Evolutionary conservation across 2,329 filamentous ascomycete genomes (phyloP).

Genomic region (Monosporascus sp.): DNA sequence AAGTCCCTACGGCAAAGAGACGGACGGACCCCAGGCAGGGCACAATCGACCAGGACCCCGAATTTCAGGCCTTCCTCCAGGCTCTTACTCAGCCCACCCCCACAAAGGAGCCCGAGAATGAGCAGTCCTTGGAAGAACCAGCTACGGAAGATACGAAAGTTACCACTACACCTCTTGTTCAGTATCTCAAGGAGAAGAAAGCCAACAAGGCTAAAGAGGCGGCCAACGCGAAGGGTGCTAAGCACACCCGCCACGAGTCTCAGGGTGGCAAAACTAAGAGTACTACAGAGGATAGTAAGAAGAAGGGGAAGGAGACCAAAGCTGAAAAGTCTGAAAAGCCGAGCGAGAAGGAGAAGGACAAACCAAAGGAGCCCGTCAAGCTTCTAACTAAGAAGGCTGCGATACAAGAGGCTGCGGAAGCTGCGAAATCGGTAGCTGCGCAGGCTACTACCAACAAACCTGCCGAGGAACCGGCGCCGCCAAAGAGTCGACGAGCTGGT

Average conservation of each 20-base stretch:
- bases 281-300: conserved; percentile 41
- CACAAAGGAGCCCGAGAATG: conserved; percentile 42
- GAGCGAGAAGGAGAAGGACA: conserved; percentile 50
- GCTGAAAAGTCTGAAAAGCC: conserved; percentile 59
- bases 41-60: conserved; percentile 92
- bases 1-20: conserved; percentile 68
- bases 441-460: conserved; percentile 29
- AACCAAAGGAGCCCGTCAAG: conserved; percentile 55
- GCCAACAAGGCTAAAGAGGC: conserved; percentile 62
- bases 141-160: conserved; percentile 52
- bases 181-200: conserved; percentile 88
- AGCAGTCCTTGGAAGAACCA: conserved; percentile 42
- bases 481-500: conserved; percentile 54
- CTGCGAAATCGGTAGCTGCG: conserved; percentile 36
- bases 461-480: conserved; percentile 29
- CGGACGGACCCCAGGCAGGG: conserved; percentile 81
- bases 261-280: conserved; percentile 44
- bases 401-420: conserved; percentile 41
- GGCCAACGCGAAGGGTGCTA: conserved; percentile 47
- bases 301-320: conserved; percentile 57
- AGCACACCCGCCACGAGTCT: conserved; percentile 51
- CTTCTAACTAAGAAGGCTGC: conserved; percentile 56
- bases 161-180: conserved; percentile 81
- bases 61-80: conserved; percentile 91
- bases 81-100: conserved; percentile 65